Evolutionary conservation across 495 filamentous ascomycete species (phyloP).

Genomic region (Annulohypoxylon nitens): DNA sequence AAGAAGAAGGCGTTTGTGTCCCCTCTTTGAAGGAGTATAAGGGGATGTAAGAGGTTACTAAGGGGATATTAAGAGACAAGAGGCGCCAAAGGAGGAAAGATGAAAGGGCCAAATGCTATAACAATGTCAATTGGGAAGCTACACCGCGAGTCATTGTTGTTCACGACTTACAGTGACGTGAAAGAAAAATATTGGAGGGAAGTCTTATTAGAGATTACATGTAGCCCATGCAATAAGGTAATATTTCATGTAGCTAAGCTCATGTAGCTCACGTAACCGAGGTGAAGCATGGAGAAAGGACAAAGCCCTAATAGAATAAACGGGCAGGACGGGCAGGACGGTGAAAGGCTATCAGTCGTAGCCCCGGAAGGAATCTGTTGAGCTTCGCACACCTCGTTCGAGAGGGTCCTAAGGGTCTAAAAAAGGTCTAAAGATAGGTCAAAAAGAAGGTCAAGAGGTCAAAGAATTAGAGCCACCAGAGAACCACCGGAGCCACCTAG

Average conservation of each 20-base stretch:
- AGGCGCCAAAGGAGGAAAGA: constrained; percentile 23
- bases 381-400: constrained; percentile 14
- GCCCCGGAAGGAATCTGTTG: background rate
- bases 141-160: constrained; percentile 32
- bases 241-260: too few species aligned
- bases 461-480: background rate
- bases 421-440: constrained; percentile 19
- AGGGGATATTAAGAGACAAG: background rate
- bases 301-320: constrained; percentile 24
- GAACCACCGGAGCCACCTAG: background rate
- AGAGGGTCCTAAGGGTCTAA: background rate
- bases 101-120: constrained; percentile 46
- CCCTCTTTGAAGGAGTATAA: constrained; percentile 17
- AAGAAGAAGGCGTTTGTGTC: constrained; percentile 24
- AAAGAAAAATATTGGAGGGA: constrained; percentile 33
- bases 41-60: too few species aligned
- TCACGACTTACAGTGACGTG: constrained; percentile 51
- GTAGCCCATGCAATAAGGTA: background rate
- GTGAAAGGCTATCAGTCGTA: constrained; percentile 15
- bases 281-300: constrained; percentile 22
- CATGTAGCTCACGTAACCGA: constrained; percentile 11
- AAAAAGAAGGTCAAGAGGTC: background rate
- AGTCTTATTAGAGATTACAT: constrained; percentile 32
- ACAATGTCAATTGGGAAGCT: constrained; percentile 43
- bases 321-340: too few species aligned